Base-by-base conservation (phyloP, 768 basidiomycete species). In the Boletus reticuloceps region DNA sequence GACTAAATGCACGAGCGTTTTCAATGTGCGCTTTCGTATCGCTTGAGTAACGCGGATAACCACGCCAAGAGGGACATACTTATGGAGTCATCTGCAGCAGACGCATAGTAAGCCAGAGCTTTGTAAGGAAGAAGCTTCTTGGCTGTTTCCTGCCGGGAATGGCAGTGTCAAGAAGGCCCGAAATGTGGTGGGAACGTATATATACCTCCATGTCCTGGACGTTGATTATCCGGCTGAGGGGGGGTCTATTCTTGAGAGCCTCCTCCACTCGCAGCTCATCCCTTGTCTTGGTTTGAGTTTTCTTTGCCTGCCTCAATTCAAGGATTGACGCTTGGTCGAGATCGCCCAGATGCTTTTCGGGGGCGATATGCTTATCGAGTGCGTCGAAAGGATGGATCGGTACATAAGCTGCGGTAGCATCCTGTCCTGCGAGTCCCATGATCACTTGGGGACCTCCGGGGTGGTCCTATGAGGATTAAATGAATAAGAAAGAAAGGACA, bases 381-480 rank as follows among this genome's bases (percentile, higher is more conserved):
- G 90, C 85, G 60, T 89, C 87, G 25, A 87, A 83, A 4, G 94
- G 86, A 71, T 98, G 95, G 41, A 97, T 91, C 6, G 89, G 88
- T 57, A 88, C 80, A 65, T 86, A 91, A 5, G 75, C 86, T 7
- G 72, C 71, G 0, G 89, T 91, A n/a, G 91, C 92, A 68, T 94
- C 94, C 56, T 79, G 81, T 10, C 95, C 95, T 10, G 83, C 94
- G 63, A 92, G 90, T 64, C 83, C 86, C 19, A 96, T 66, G 57
- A 98, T 91, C 64, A 92, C 88, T 53, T 81, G 79, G 17, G 85
- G 74, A 3, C 95, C 95, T 19, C 95, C 94, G 8, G 89, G 89
- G 61, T 91, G 89, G 47, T 86, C 80, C 85, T 88, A 59, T 27
- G 60, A 32, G 49, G 13, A 13, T 43, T 64, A 50, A 58, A 17